Evolutionary conservation across 768 basidiomycete species (phyloP), one percentile per base, ranked within the genome.

Genomic region (Dioszegia aurantiaca): DNA sequence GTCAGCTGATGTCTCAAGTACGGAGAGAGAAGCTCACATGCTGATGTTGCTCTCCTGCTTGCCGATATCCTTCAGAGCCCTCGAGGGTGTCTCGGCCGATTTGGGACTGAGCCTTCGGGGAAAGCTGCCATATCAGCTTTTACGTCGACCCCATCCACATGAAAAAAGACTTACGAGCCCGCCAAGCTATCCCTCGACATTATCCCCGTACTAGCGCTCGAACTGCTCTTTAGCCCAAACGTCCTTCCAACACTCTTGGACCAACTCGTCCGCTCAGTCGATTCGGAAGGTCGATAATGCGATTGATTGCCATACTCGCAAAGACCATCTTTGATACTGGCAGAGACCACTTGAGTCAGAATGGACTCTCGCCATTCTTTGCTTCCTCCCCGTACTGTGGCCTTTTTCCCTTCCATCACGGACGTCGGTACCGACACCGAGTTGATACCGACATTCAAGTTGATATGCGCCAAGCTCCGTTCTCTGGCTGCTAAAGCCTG

Each of bases 1-100:
- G 26, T 53, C 23, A 53, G 51, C 49, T 39, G 8, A 2, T 12
- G 14, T 11, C 21, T 26, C 12, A 19, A 14, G 21, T 33, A 6
- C 33, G 9, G 14, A 4, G 1, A 31, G 24, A 26, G 19, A 12
- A 40, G 23, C 51, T 53, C 27, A 53, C 51, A 53, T 21, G 51
- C 51, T 53, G 37, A 40, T 39, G 23, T 53, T 39, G 37, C 51
- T 53, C 23, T 53, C 51, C 27, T 53, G 21, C 19, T 53, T 53
- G 17, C 51, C 51, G 14, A 53, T 40, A 36, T 53, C 51, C 23
- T 41, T 53, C 9, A 53, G 26, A n/a, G 31, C 37, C 24, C 51
- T 23, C 14, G 33, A 33, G 3, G 48, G 10, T 6, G 11, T 23
- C n/a, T 27, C 48, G 9, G 11, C 48, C 4, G 48, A 9, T 12